Evolutionary conservation across 2,329 filamentous ascomycete genomes (phyloP).

Genomic region (Scytalidium sp.): DNA sequence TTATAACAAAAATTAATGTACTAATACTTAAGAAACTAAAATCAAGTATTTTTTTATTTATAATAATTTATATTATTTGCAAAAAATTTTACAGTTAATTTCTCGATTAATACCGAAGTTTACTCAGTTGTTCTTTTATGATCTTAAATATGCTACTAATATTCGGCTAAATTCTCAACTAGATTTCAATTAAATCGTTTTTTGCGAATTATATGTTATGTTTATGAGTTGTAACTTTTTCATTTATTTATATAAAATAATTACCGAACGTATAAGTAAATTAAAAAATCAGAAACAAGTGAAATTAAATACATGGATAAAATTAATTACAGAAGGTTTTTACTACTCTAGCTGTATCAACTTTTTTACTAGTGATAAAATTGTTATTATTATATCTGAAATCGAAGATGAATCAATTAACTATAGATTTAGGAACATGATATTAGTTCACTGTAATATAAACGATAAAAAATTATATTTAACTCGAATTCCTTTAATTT

Average conservation of each 20-base stretch:
- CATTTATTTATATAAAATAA: not conserved
- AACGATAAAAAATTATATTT: too few species aligned
- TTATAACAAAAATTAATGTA: constrained; percentile 1
- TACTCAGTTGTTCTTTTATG: constrained; percentile 3
- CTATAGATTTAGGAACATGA: too few species aligned
- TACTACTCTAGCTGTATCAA: too few species aligned
- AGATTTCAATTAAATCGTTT: not conserved
- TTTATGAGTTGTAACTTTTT: constrained; percentile 1
- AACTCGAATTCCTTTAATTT: too few species aligned
- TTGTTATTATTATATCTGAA: too few species aligned
- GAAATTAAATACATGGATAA: not conserved
- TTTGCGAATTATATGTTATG: not conserved
- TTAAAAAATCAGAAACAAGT: not conserved
- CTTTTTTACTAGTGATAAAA: too few species aligned
- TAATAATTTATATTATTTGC: not conserved
- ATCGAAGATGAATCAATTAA: too few species aligned
- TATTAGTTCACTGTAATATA: too few species aligned
- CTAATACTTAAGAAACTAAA: not conserved
- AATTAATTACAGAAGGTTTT: too few species aligned
- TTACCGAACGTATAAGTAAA: not conserved
- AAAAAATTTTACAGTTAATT: not conserved
- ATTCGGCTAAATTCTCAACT: not conserved
- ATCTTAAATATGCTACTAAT: constrained; percentile 1
- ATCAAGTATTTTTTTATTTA: constrained; percentile 2
- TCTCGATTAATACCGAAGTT: not conserved